Evolutionary conservation across 2,329 filamentous ascomycete species (phyloP), one percentile per base, ranked within the genome.

Genomic region (Aspergillus pseudotamarii): DNA sequence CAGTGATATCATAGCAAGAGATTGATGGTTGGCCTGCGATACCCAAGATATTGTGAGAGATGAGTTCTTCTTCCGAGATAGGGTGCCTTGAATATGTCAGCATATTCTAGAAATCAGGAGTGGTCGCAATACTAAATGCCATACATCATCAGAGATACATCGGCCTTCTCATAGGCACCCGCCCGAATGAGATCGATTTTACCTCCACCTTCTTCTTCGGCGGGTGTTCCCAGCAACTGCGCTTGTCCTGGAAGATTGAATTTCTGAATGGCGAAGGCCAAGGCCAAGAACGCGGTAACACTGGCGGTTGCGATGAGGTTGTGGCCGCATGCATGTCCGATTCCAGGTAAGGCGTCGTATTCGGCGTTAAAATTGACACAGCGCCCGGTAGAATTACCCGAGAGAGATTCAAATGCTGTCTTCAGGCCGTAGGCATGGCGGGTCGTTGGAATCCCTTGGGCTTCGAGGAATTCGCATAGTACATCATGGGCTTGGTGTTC

Each of bases 271-370:
- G 58, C 45, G 21, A 59, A 34, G 2, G 62, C 53, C 30, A 63
- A 23, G 2, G 56, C 67, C 1, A 69, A 19, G 26, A 69, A 68
- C 1, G 58, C 65, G 4, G 66, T 59, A 2, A 72, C 56, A 3
- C 58, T 58, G n/a, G 56, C 59, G 10, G 58, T 68, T 11, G 67
- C 68, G 2, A 71, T 71, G 34, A 68, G 69, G 28, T 72, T 72
- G 51, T 72, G 71, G 1, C 70, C 70, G n/a, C 69, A 72, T 0
- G 68, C 69, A 59, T 72, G 69, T 8, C 68, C 66, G 16, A 71
- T 68, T 0, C 50, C 64, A 4, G 68, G 68, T 0, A 72, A 57
- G 6, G 68, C 69, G 46, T 72, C 71, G 28, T 72, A 71, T 59
- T 71, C 68, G 4, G 67, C 67, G 14, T 67, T 68, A 38, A 69